Evolutionary conservation across 768 basidiomycete species (phyloP).

Genomic region (Daedaleopsis nitida): DNA sequence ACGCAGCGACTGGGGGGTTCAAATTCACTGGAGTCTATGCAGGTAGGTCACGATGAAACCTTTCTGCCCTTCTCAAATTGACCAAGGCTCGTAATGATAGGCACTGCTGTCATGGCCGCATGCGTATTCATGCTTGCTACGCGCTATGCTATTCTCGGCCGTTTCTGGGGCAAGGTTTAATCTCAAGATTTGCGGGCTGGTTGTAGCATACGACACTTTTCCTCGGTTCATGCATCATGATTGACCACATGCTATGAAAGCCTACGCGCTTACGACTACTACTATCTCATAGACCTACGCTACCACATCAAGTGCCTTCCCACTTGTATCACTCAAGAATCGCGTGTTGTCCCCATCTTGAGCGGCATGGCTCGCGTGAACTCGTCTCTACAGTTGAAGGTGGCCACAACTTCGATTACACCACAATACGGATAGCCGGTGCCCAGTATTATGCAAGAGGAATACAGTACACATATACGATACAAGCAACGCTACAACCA

Average conservation of each 20-base stretch:
- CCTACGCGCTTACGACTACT: too few relatives aligned
- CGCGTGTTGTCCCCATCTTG: too few relatives aligned
- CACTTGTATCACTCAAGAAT: too few relatives aligned
- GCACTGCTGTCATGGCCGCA: slow-evolving; percentile 43
- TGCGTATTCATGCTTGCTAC: slow-evolving; percentile 43
- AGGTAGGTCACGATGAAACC: slow-evolving; percentile 30
- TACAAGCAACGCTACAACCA: slow-evolving; percentile 18
- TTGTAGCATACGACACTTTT: too few relatives aligned
- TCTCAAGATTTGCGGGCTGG: too few relatives aligned
- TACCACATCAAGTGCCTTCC: too few relatives aligned
- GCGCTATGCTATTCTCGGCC: slow-evolving; percentile 42
- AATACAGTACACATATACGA: slow-evolving; percentile 7
- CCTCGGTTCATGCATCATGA: too few relatives aligned
- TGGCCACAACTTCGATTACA: not conserved
- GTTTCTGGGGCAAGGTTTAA: slow-evolving; percentile 37
- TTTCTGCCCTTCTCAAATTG: not conserved
- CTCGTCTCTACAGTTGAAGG: too few relatives aligned
- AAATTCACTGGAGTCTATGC: slow-evolving; percentile 56
- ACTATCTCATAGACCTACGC: too few relatives aligned
- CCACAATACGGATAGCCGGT: not conserved
- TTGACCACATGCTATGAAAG: too few relatives aligned
- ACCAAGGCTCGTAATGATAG: slow-evolving; percentile 20
- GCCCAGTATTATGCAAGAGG: slow-evolving; percentile 5
- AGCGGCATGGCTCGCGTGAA: too few relatives aligned
- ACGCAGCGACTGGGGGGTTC: slow-evolving; percentile 52